phyloP scores from a whole-genome alignment of 2,329 filamentous ascomycete species.

The Tolypocladium tropicale region DNA sequence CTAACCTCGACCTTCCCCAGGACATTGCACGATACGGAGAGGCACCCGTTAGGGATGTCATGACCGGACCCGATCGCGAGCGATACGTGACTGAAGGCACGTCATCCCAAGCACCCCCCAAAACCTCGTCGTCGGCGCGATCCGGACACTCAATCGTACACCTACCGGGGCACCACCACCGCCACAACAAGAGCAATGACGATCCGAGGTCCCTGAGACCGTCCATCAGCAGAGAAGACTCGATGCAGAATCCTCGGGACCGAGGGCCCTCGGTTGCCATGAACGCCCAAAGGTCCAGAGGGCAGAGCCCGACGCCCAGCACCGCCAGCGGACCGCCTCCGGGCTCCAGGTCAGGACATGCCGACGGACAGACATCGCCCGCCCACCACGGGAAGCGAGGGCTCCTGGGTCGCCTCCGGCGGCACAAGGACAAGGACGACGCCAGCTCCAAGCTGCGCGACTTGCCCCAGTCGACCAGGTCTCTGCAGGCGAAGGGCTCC shows the following conservation, averaged over 20 bases:
- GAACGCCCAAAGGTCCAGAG: slow-evolving; percentile 45
- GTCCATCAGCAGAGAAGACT: slow-evolving; percentile 65
- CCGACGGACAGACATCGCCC: slow-evolving; percentile 50
- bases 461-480: slow-evolving; percentile 41
- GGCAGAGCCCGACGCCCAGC: slow-evolving; percentile 76
- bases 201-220: slow-evolving; percentile 58
- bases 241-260: slow-evolving; percentile 37
- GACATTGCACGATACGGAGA: slow-evolving; percentile 71
- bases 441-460: slow-evolving; percentile 31
- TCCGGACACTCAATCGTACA: slow-evolving; percentile 53
- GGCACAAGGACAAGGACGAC: slow-evolving; percentile 47
- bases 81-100: slow-evolving; percentile 46
- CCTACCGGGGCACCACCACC: slow-evolving; percentile 51
- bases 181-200: slow-evolving; percentile 62
- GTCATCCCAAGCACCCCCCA: slow-evolving; percentile 36
- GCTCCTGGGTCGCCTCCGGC: slow-evolving; percentile 38
- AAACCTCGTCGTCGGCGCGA: slow-evolving; percentile 53
- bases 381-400: slow-evolving; percentile 40
- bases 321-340: slow-evolving; percentile 45
- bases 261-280: slow-evolving; percentile 34
- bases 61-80: slow-evolving; percentile 59
- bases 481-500: slow-evolving; percentile 40
- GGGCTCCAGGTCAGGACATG: slow-evolving; percentile 36
- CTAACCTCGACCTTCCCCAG: slow-evolving; percentile 23
- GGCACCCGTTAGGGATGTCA: slow-evolving; percentile 61